Evolutionary conservation across 192 early-diverging fungal genomes (phyloP), one percentile per base, ranked within the genome.

Genomic region (Linnemannia exigua): DNA sequence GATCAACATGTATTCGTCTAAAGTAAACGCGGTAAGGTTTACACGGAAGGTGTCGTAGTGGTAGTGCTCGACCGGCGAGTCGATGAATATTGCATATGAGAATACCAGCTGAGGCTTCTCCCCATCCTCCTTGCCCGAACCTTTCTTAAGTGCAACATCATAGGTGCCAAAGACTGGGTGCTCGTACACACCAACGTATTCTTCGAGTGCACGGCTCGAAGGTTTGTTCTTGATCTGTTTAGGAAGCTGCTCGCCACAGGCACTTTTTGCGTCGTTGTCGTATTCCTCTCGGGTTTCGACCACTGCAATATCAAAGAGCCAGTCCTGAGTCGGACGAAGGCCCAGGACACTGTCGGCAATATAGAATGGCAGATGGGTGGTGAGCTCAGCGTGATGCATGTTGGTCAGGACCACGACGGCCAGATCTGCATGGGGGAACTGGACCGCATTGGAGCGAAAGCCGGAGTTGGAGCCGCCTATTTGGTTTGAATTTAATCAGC

Each of bases 321-420:
- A 77, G 36, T 70, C 76, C 41, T 77, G 67, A 33, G 76, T 77
- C 28, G 35, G 5, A n/a, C 48, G 67, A 2, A 70, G 19, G 20
- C 46, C 58, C 28, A 77, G 36, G 35, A 77, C 16, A 41, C 70
- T 41, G 48, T 77, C 76, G 31, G 35, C 47, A 35, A 77, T 68
- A n/a, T 70, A 70, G 44, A 70, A 52, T 0, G 48, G 17, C 22
- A 70, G n/a, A n/a, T n/a, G n/a, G n/a, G n/a, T n/a, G n/a, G n/a
- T n/a, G n/a, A 22, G 20, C 46, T 12, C 20, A 1, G 15, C 0
- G 67, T 28, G 35, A 77, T 22, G 33, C 51, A 54, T 19, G 20
- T 77, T 77, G 1, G 67, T 9, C 2, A 54, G 76, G 12, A 51
- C 46, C 31, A 31, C 67, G 35, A 77, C 36, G 33, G 70, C 76